Conservation (phyloP, 2,329 filamentous ascomycete genomes). For the Coniochaeta prunicola region DNA sequence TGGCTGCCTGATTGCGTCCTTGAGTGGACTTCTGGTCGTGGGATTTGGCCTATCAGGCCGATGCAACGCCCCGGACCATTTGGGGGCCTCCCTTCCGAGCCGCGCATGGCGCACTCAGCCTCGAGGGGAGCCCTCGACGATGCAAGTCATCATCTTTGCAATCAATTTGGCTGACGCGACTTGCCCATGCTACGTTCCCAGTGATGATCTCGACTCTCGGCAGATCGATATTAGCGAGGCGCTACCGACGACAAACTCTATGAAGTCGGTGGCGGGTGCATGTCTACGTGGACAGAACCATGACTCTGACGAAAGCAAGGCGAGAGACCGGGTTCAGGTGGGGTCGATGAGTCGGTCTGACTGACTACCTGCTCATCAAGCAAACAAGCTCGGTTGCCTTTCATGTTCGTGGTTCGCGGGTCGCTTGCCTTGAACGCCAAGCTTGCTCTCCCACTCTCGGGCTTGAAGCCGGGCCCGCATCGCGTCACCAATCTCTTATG, state of each 20-base stretch:
- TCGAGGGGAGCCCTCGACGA: background rate
- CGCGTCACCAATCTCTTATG: background rate
- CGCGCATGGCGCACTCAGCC: background rate
- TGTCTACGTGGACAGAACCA: background rate
- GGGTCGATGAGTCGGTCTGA: background rate
- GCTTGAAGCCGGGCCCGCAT: background rate
- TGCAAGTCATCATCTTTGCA: background rate
- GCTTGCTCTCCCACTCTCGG: background rate
- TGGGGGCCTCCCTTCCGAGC: too few relatives aligned
- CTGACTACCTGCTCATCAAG: background rate
- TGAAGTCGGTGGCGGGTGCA: background rate
- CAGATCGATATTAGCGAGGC: background rate
- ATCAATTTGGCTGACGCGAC: background rate
- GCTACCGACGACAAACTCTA: background rate
- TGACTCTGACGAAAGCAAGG: too few relatives aligned
- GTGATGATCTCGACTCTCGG: background rate
- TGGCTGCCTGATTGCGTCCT: background rate
- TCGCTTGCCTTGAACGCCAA: background rate
- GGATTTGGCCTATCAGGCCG: background rate
- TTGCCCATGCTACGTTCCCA: background rate
- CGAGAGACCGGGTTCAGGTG: too few relatives aligned
- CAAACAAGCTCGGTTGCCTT: background rate
- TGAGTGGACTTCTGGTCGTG: background rate
- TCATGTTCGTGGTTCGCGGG: background rate
- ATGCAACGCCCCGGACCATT: too few relatives aligned